Percentiles rank a stretch among this genome's conserved stretches.
Conservation (phyloP, 441 rosid species). For the Bruguiera hainesii region DNA sequence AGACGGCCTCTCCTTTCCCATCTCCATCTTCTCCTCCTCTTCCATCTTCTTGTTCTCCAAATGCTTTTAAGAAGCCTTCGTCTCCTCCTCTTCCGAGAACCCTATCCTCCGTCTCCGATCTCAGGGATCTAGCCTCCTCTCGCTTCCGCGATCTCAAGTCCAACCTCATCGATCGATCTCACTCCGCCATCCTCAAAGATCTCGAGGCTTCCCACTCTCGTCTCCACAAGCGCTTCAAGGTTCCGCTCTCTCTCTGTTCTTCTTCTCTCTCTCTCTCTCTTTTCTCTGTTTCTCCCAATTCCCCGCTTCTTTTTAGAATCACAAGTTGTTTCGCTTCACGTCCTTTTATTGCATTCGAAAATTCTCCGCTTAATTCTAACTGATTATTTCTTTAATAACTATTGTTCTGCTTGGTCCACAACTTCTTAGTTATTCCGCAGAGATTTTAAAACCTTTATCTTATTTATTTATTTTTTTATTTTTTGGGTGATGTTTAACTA, state of each 20-base stretch:
- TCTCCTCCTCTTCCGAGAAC: slow-evolving; percentile 12
- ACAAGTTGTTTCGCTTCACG: neutral
- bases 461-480: no score
- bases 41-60: no score
- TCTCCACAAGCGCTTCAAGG: slow-evolving; percentile 55
- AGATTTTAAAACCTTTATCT: no score
- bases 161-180: slow-evolving; percentile 41
- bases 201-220: slow-evolving; percentile 49
- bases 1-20: no score
- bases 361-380: no score
- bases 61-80: no score
- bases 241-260: neutral
- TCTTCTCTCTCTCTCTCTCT: neutral
- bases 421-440: no score
- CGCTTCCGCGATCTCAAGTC: slow-evolving; percentile 42
- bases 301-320: neutral
- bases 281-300: neutral
- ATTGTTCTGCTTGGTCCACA: no score
- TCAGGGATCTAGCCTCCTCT: slow-evolving; percentile 36
- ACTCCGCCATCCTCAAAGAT: slow-evolving; percentile 49
- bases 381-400: no score
- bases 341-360: no score
- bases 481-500: no score
- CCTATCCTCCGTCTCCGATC: slow-evolving; percentile 35
- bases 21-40: no score